Evolutionary conservation across 78 protist genomes (phyloP), one percentile per base, ranked within the genome.

Genomic region (Anaeramoeba ignava): DNA sequence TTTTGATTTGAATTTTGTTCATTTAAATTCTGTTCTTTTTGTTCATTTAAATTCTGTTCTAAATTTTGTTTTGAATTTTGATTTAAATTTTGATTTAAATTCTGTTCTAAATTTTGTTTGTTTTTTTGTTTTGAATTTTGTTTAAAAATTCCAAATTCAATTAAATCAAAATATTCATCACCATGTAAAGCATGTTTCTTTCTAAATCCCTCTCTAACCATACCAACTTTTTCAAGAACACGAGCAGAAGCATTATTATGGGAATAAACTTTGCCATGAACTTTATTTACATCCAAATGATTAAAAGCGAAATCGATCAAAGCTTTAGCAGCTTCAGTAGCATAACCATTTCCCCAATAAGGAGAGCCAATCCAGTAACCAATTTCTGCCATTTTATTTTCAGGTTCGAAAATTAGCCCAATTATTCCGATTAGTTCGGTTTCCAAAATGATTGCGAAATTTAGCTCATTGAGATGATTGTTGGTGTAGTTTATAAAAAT

Each of bases 341-440:
- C 31, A 31, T 67, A 67, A 31, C 78, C 78, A 31, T 67, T 27
- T 27, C 31, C 31, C 78, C 78, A 67, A 67, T 67, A 67, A 27
- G 78, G 78, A 67, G 31, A 27, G 78, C 78, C 78, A 67, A 67
- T 67, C 78, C 78, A 67, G 31, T 67, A 67, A 31, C 78, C 78
- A 27, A 67, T 67, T 31, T 67, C 78, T 27, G 78, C 78, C 27
- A n/a, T 67, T 27, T 67, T 31, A 31, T 67, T 31, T 31, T 67
- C 78, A 27, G 27, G 27, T 27, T 67, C 38, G 31, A 67, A 27
- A 67, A 67, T 67, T 27, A 67, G 78, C 78, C 78, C 78, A 31
- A 67, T 67, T 27, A 27, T n/a, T 27, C 78, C 78, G 38, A 67
- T 27, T 27, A 67, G 78, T 31, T 27, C 78, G n/a, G n/a, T n/a